Evolutionary conservation across 176 grass and related monocot species (phyloP).

Genomic region (Coix lacrymajobi): DNA sequence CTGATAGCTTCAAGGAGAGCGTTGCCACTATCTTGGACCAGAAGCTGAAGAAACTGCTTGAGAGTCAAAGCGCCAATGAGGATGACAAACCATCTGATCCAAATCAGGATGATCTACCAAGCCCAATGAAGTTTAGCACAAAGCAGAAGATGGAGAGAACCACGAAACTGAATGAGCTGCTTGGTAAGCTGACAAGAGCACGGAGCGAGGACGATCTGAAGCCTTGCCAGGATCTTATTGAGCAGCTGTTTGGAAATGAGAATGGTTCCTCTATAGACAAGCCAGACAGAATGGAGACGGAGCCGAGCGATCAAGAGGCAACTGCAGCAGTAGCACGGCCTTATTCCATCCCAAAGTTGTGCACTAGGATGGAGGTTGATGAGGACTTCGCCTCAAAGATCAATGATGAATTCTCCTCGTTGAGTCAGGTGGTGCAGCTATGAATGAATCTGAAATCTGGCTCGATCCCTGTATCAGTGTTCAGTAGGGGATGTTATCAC

Average conservation of each 20-base stretch:
- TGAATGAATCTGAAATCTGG: constrained; percentile 46
- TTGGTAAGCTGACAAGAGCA: constrained; percentile 60
- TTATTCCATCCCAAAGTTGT: constrained; percentile 40
- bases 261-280: background rate
- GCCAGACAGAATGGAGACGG: background rate
- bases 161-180: constrained; percentile 44
- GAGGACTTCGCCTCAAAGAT: constrained; percentile 25
- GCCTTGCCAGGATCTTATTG: constrained; percentile 43
- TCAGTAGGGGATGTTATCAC: background rate
- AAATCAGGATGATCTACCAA: constrained; percentile 24
- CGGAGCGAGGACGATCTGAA: constrained; percentile 56
- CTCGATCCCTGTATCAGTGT: background rate
- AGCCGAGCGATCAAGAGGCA: constrained; percentile 6
- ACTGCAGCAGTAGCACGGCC: background rate
- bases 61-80: constrained; percentile 21
- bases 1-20: constrained; percentile 51
- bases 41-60: constrained; percentile 60
- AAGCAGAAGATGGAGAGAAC: constrained; percentile 42
- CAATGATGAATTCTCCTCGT: constrained; percentile 41
- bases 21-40: constrained; percentile 45
- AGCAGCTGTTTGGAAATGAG: constrained; percentile 33
- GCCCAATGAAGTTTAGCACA: constrained; percentile 15
- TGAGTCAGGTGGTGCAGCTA: constrained; percentile 37
- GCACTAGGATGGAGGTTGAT: constrained; percentile 35
- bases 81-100: constrained; percentile 26